These are phyloP conservation scores for Chlorella sp. DNA, from an alignment of 139 green algal genomes.

Conservation along the genomic window DNA sequence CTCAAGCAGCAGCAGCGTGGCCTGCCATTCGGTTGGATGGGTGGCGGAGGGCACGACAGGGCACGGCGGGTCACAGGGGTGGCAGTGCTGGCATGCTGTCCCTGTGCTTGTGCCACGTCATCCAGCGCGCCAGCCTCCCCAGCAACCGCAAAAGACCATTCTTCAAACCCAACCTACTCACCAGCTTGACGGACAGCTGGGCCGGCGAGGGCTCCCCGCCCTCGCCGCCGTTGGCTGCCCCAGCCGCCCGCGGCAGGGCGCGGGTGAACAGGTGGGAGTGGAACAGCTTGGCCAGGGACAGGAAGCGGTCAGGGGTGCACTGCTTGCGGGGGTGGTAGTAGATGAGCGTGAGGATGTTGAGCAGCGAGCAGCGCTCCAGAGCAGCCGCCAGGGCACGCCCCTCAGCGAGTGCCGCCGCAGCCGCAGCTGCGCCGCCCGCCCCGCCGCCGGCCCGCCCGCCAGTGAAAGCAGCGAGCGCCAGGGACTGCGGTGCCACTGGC, in stretches of 20 bases:
- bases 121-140: too few species aligned
- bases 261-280: conserved; percentile 49
- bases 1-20: conserved; percentile 57
- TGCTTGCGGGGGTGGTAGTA: conserved; percentile 60
- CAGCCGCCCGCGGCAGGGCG: not conserved
- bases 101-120: too few species aligned
- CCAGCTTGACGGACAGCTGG: conserved; percentile 29
- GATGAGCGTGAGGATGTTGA: conserved; percentile 66
- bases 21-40: too few species aligned
- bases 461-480: not conserved
- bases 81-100: too few species aligned
- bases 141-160: too few species aligned
- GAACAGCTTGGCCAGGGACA: conserved; percentile 60
- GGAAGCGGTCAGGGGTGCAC: conserved; percentile 55
- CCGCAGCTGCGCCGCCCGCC: not conserved
- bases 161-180: not conserved
- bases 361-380: conserved; percentile 64
- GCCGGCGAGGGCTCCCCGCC: conserved; percentile 2
- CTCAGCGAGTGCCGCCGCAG: not conserved
- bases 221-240: not conserved
- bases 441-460: not conserved
- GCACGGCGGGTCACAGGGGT: too few species aligned
- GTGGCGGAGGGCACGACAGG: too few species aligned
- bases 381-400: not conserved
- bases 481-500: not conserved